Evolutionary conservation across 2,329 filamentous ascomycete genomes (phyloP), one percentile per base, ranked within the genome.

Genomic region (Raffaelea albimanens): DNA sequence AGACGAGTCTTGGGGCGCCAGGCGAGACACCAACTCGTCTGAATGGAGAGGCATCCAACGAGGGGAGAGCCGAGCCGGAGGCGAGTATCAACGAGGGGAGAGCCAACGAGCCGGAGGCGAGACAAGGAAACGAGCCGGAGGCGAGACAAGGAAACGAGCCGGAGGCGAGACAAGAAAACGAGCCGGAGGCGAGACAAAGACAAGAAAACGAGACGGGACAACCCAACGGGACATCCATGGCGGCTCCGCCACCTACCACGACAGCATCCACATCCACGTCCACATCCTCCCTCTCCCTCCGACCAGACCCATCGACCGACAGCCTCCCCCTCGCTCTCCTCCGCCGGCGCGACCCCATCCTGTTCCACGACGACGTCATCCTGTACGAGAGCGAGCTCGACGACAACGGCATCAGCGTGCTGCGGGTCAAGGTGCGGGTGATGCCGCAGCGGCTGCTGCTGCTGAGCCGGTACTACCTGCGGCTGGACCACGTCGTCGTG

Each of bases 331-430:
- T 95, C 48, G 87, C 91, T 57, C 76, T 97, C 39, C 76, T 98
- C 44, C 88, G 85, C 63, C 80, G 87, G 29, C 85, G 87, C 14
- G 93, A 98, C 62, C 93, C 93, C 0, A 98, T 98, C 55, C 69
- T 95, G 5, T 96, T 97, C 73, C 95, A 94, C 62, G 91, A 97
- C 67, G 89, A 97, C 58, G 88, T 98, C 36, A 82, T 96, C 57
- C 75, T 98, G 43, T 98, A 95, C 64, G 93, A 98, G 69, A 94
- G 94, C 67, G 93, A 98, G 71, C 78, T 98, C 42, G 93, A 95
- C 51, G 93, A 98, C 65, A 98, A 98, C 61, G 93, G 93, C 52
- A 93, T 97, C 57, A 87, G 88, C 25, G 76, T 96, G 61, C 73
- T 94, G 50, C 94, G 83, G 52, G 88, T 85, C 66, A 98, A 98